Evolutionary conservation across 176 grass and related monocot species (phyloP), one percentile per base, ranked within the genome.

Genomic region (Echinochloa phyllopogon): DNA sequence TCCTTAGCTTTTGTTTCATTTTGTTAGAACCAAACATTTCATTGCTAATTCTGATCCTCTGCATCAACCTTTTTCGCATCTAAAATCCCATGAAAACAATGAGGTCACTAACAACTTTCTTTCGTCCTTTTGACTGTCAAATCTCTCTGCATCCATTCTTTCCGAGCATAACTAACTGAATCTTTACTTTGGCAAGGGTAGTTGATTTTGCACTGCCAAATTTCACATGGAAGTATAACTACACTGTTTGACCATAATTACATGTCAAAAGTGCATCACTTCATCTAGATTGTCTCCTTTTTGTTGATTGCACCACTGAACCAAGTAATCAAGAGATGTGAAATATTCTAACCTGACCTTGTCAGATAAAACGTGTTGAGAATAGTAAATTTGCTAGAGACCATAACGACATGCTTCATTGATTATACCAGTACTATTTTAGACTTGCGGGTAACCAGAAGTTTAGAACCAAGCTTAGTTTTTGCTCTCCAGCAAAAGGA

Each of bases 101-200:
- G 82, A 80, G 52, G 61, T 29, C 50, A 80, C 33, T 57, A 43
- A 45, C 58, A 47, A 76, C 75, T 70, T 42, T 37, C 4, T 76
- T 50, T 23, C 36, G 68, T 75, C 65, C 81, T 91, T 86, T 90
- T 87, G 83, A 90, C 90, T 82, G 77, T 84, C 72, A 50, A 81
- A 84, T 65, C 48, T 38, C 16, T 69, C 36, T 18, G 20, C 8
- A 70, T 80, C 66, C 69, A 69, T 69, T 56, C 50, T 80, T 78
- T 62, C 52, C 49, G 2, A 39, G 70, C 23, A 65, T 14, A 74
- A 60, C 39, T 57, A 76, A 18, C 43, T 42, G 80, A 61, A 4
- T 66, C 51, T 78, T 50, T 47, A 45, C 62, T 77, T 81, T 88
- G 71, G 66, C 78, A 73, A 15, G 37, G 47, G 82, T 88, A 77